These are phyloP conservation scores for Alternaria dauci DNA, from an alignment of 2,329 filamentous ascomycete species.

Conservation along the genomic window DNA sequence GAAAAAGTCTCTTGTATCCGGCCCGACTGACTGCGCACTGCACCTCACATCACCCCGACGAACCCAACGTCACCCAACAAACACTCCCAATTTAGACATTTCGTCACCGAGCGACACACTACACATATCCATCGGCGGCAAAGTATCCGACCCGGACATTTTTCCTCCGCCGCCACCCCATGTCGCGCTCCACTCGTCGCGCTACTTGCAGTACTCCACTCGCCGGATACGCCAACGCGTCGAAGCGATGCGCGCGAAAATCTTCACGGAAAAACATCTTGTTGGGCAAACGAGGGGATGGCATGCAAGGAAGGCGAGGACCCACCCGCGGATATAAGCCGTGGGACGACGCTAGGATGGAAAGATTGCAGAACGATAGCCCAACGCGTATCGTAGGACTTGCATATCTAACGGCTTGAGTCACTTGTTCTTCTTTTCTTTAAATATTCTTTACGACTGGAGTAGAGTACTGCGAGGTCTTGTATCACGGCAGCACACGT, in stretches of 20 bases:
- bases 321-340: conserved; percentile 24
- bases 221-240: conserved; percentile 32
- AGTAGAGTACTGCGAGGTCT: not conserved
- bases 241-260: conserved; percentile 19
- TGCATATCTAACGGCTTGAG: conserved; percentile 16
- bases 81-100: not conserved
- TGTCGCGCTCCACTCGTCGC: conserved; percentile 2
- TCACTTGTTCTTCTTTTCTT: conserved; percentile 10
- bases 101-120: not conserved
- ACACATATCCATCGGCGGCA: not conserved
- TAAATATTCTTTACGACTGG: not conserved
- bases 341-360: conserved; percentile 19
- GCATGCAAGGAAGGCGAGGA: conserved; percentile 13
- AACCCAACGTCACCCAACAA: not conserved
- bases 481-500: not conserved
- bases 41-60: not conserved
- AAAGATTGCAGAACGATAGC: conserved; percentile 9
- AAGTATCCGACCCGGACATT: conserved; percentile 7
- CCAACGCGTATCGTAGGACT: conserved; percentile 21
- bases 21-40: not conserved
- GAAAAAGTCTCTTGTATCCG: not conserved
- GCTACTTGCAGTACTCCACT: conserved; percentile 33
- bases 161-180: conserved; percentile 19
- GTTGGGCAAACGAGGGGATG: not conserved
- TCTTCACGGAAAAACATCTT: conserved; percentile 46